These are phyloP conservation scores for Henckelia pumila DNA, from an alignment of 257 asterid genomes.

Conservation along the genomic window DNA sequence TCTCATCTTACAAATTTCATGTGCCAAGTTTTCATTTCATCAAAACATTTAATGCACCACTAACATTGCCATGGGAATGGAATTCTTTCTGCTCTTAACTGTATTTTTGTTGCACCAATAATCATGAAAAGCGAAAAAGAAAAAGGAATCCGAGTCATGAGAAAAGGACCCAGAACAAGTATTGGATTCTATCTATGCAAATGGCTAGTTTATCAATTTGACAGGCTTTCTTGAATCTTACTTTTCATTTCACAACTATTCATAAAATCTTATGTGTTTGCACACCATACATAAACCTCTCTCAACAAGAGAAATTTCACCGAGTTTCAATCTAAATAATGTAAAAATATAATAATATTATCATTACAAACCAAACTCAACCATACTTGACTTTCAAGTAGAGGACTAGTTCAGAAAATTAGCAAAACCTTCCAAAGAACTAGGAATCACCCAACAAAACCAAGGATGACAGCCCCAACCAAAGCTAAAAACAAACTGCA, in stretches of 20 bases:
- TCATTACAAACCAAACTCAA: constrained; percentile 34
- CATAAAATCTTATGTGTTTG: too few relatives aligned
- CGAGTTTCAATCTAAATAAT: too few relatives aligned
- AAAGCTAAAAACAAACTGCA: constrained; percentile 21
- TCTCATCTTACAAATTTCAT: constrained; percentile 8
- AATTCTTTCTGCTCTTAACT: not conserved
- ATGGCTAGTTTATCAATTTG: not conserved
- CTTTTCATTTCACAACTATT: too few relatives aligned
- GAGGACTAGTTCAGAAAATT: constrained; percentile 25
- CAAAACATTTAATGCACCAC: not conserved
- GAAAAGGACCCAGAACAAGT: not conserved
- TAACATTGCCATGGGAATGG: not conserved
- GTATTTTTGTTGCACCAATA: not conserved
- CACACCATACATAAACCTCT: too few relatives aligned
- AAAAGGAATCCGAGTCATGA: constrained; percentile 8
- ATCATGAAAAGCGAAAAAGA: constrained; percentile 5
- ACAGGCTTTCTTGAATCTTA: not conserved
- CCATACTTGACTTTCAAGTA: constrained; percentile 24
- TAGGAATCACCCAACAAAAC: constrained; percentile 48
- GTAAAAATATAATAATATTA: too few relatives aligned
- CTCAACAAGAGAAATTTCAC: too few relatives aligned
- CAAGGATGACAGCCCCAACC: constrained; percentile 30
- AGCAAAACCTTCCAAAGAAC: constrained; percentile 35
- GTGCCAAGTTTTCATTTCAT: not conserved
- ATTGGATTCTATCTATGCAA: not conserved